phyloP scores from a whole-genome alignment of 75 land plant species.

The Cupressus sempervirens region DNA sequence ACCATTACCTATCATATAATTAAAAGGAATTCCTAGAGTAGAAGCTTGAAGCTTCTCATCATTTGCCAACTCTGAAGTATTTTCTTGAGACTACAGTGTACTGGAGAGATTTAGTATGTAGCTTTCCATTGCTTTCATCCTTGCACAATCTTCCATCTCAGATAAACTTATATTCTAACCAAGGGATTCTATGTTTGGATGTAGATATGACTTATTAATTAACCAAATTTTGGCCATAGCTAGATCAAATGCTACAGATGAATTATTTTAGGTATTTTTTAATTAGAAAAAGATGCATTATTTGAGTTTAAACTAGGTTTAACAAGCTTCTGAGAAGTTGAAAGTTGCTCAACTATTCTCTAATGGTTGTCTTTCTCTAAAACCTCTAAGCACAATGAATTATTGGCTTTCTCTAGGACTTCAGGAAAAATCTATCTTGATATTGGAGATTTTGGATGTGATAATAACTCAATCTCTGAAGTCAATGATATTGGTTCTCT shows the following conservation, averaged over 20 bases:
- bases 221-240: conserved; percentile 22
- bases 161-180: conserved; percentile 8
- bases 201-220: conserved; percentile 16
- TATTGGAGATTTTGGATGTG: too few species aligned
- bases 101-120: conserved; percentile 45
- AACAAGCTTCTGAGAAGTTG: too few species aligned
- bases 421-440: too few species aligned
- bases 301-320: conserved; percentile 22
- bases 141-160: conserved; percentile 41
- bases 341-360: too few species aligned
- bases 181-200: conserved; percentile 7
- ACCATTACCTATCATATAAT: conserved; percentile 52
- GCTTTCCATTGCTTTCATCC: conserved; percentile 61
- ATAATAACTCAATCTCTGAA: too few species aligned
- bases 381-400: too few species aligned
- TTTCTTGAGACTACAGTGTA: conserved; percentile 59
- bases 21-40: conserved; percentile 58
- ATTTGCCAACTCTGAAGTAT: conserved; percentile 37
- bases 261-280: conserved; percentile 9
- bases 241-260: conserved; percentile 12
- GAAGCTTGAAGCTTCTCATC: conserved; percentile 78
- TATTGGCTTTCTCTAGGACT: too few species aligned
- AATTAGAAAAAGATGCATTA: conserved; percentile 24
- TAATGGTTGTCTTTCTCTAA: too few species aligned
- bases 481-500: too few species aligned